Percentiles rank a stretch among this genome's conserved stretches.
Conservation (phyloP, 2,329 filamentous ascomycete species). For the Fusarium nanum region DNA sequence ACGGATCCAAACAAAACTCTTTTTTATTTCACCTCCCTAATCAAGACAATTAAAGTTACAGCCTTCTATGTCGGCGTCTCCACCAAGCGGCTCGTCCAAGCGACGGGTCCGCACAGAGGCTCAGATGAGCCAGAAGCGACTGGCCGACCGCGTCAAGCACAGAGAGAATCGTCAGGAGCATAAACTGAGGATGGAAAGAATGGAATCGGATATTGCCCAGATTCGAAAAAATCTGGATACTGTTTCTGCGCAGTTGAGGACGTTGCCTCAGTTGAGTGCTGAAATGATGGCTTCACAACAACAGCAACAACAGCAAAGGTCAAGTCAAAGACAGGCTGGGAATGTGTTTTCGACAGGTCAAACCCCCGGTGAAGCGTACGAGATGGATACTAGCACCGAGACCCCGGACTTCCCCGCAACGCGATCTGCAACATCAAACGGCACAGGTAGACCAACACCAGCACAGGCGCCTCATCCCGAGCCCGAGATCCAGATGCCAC, state of each 20-base stretch:
- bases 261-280: conserved; percentile 18
- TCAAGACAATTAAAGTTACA: background rate
- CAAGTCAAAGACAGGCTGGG: conserved; percentile 8
- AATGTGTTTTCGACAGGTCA: conserved; percentile 1
- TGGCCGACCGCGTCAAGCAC: conserved; percentile 44
- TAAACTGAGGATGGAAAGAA: conserved; percentile 43
- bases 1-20: background rate
- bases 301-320: conserved; percentile 4
- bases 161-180: conserved; percentile 44
- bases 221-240: conserved; percentile 40
- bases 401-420: conserved; percentile 21
- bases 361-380: conserved; percentile 19
- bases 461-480: conserved; percentile 8
- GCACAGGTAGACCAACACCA: background rate
- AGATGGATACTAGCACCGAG: conserved; percentile 2
- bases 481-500: conserved; percentile 5
- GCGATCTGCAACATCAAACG: conserved; percentile 4
- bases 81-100: conserved; percentile 30
- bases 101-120: conserved; percentile 42
- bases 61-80: conserved; percentile 25
- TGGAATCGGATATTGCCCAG: conserved; percentile 43
- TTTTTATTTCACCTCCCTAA: conserved; percentile 4
- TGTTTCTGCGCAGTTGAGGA: conserved; percentile 34
- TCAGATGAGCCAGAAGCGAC: conserved; percentile 45
- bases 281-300: conserved; percentile 30